These are phyloP conservation scores for Trichoderma simmonsii DNA, from an alignment of 2,329 filamentous ascomycete species.

Conservation along the genomic window DNA sequence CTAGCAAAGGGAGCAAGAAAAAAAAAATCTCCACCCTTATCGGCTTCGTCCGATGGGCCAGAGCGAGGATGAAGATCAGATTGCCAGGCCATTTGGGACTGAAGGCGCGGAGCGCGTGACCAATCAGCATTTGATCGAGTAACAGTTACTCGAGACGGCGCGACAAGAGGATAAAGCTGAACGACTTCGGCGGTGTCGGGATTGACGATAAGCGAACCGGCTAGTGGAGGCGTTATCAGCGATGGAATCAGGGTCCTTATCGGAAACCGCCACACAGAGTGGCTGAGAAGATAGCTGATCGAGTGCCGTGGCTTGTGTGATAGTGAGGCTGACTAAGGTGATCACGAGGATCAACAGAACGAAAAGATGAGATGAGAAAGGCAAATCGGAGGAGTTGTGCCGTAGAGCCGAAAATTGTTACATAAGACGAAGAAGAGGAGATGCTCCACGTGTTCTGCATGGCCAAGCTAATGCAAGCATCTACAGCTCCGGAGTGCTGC, in stretches of 20 bases:
- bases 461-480: not conserved
- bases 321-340: not conserved
- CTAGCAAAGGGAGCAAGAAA: not conserved
- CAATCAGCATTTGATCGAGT: conserved; percentile 19
- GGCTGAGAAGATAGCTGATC: not conserved
- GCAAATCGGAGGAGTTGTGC: not conserved
- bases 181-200: conserved; percentile 15
- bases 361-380: not conserved
- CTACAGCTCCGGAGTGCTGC: not conserved
- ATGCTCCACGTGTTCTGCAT: not conserved
- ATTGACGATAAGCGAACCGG: conserved; percentile 16
- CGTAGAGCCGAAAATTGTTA: not conserved
- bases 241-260: not conserved
- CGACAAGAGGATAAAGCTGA: not conserved
- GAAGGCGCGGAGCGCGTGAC: not conserved
- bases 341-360: not conserved
- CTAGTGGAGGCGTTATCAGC: conserved; percentile 7
- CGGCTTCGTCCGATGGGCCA: conserved; percentile 8
- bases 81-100: not conserved
- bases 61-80: not conserved
- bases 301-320: not conserved
- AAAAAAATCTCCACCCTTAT: conserved; percentile 9
- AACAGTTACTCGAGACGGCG: conserved; percentile 15
- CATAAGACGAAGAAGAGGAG: not conserved
- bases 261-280: not conserved